Conservation (phyloP, 305 asterid species). For the Fraxinus sp. region DNA sequence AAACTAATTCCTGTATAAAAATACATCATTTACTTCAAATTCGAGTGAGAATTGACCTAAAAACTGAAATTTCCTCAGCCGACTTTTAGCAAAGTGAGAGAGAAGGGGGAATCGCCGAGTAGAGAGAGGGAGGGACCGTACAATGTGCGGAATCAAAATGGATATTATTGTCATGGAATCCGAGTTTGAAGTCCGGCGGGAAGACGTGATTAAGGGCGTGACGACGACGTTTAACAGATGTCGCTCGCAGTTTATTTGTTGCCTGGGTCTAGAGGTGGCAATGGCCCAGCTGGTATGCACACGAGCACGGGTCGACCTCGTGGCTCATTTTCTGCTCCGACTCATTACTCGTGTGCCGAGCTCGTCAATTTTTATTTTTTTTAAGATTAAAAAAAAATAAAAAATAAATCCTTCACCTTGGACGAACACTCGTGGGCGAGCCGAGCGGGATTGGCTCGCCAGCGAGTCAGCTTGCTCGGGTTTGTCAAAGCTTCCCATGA, state of each 20-base stretch:
- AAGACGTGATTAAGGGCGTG: conserved; percentile 29
- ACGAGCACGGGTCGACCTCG: no score
- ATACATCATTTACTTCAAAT: background rate
- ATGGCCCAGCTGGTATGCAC: no score
- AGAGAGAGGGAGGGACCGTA: background rate
- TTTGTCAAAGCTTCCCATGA: no score
- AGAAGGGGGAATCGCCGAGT: background rate
- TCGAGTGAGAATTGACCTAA: background rate
- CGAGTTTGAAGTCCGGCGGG: conserved; percentile 48
- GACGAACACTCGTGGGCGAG: no score
- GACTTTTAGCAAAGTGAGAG: background rate
- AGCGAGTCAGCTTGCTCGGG: no score
- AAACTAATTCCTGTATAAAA: background rate
- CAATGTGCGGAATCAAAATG: conserved; percentile 41
- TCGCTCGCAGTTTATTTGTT: background rate
- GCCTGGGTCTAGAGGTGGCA: background rate
- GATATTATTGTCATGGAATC: conserved; percentile 36
- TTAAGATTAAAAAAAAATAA: no score
- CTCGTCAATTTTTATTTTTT: no score
- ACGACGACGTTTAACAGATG: conserved; percentile 28
- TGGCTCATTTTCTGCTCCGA: no score
- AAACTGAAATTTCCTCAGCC: background rate
- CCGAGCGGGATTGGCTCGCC: no score
- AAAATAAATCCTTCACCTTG: no score
- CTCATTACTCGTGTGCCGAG: no score